These are phyloP conservation scores for Penicillium robsamsonii DNA, from an alignment of 495 filamentous ascomycete species.

Conservation along the genomic window DNA sequence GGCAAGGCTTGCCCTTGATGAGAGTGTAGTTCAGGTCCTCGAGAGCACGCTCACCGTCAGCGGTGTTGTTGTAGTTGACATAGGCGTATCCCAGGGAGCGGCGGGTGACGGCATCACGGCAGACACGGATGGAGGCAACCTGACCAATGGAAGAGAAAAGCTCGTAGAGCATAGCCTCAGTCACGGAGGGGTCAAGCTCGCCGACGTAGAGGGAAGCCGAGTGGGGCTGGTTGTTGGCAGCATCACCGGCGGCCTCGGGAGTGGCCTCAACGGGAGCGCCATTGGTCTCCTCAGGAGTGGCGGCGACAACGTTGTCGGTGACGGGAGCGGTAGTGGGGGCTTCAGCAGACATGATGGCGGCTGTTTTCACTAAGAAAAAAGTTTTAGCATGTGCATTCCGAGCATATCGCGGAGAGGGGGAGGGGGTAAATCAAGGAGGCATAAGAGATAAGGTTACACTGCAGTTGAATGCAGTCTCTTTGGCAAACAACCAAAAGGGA, in stretches of 20 bases:
- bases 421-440: conserved; percentile 5
- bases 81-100: conserved; percentile 99
- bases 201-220: conserved; percentile 98
- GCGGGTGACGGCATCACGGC: conserved; percentile 97
- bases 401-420: conserved; percentile 12
- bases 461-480: conserved; percentile 20
- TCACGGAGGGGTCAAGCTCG: conserved; percentile 95
- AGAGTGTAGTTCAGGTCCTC: conserved; percentile 99
- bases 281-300: conserved; percentile 37
- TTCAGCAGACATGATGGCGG: conserved; percentile 49
- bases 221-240: conserved; percentile 76
- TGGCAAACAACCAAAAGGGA: conserved; percentile 1
- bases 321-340: conserved; percentile 42
- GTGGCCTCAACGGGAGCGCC: conserved; percentile 29
- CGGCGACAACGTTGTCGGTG: conserved; percentile 42
- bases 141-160: conserved; percentile 99
- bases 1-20: conserved; percentile 98
- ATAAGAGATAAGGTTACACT: conserved; percentile 16
- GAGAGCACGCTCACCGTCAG: conserved; percentile 94
- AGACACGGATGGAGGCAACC: conserved; percentile 98
- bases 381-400: conserved; percentile 17
- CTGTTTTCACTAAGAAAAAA: conserved; percentile 23
- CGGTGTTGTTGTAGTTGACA: conserved; percentile 98
- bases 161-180: conserved; percentile 99
- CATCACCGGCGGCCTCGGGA: conserved; percentile 41